Conservation (phyloP, 2,329 filamentous ascomycete species). For the Fusarium lyarnte region DNA sequence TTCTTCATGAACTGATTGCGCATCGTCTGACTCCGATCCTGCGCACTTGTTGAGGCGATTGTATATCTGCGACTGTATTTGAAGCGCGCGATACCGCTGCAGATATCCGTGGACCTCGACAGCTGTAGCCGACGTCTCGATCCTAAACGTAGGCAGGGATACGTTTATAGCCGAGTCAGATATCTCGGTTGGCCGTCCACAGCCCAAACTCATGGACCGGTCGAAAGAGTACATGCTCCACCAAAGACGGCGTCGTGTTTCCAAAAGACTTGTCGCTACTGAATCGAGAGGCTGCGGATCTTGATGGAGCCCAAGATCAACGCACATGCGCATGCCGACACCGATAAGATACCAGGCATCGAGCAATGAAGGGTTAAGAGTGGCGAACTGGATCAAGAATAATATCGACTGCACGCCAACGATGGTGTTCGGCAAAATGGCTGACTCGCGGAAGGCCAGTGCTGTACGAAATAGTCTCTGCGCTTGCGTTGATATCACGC, state of each 20-base stretch:
- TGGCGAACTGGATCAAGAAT: constrained; percentile 4
- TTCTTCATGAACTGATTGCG: not conserved
- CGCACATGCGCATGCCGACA: constrained; percentile 11
- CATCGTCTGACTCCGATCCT: rapidly evolving
- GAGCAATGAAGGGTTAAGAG: constrained; percentile 1
- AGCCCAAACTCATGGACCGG: constrained; percentile 12
- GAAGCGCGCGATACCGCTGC: constrained; percentile 3
- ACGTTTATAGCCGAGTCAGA: not conserved
- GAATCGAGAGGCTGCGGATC: not conserved
- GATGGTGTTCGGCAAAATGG: not conserved
- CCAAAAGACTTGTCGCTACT: not conserved
- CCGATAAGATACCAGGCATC: constrained; percentile 16
- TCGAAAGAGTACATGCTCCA: constrained; percentile 16
- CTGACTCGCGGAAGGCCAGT: not conserved
- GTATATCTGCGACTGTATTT: constrained; percentile 6
- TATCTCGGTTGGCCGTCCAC: constrained; percentile 5
- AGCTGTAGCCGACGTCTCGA: not conserved
- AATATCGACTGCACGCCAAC: not conserved
- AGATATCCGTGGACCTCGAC: constrained; percentile 6
- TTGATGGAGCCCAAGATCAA: constrained; percentile 7
- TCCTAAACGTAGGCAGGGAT: not conserved
- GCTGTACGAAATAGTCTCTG: not conserved
- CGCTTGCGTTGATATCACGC: not conserved
- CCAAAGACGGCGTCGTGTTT: constrained; percentile 7
- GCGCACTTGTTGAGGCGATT: not conserved